phyloP scores from a whole-genome alignment of 306 rosid species.

The Cyamopsis tetragonoloba region DNA sequence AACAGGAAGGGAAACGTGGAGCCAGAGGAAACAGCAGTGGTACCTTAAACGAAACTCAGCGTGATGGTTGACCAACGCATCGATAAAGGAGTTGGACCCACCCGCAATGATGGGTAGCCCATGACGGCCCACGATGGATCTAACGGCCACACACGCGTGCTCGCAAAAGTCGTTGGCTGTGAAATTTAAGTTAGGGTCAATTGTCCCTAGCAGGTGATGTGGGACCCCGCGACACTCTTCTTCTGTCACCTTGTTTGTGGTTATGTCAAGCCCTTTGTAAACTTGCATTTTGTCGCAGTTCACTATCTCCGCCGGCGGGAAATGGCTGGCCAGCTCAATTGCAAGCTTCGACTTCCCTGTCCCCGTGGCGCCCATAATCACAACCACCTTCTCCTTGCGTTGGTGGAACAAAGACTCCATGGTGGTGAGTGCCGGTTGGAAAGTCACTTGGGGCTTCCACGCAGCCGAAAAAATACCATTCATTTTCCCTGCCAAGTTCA shows the following conservation, averaged over 20 bases:
- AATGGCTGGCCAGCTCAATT: conserved; percentile 54
- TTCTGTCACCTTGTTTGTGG: conserved; percentile 62
- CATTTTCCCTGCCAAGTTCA: conserved; percentile 42
- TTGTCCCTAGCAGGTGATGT: conserved; percentile 53
- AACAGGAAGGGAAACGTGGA: conserved; percentile 23
- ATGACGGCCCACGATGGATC: conserved; percentile 18
- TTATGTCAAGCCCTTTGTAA: conserved; percentile 54
- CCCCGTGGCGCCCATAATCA: conserved; percentile 79
- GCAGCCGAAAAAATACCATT: conserved; percentile 13
- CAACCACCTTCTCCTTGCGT: conserved; percentile 54
- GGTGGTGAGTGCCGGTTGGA: conserved; percentile 34
- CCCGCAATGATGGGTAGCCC: conserved; percentile 45
- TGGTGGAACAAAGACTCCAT: conserved; percentile 37
- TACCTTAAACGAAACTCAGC: conserved; percentile 15
- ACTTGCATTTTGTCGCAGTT: conserved; percentile 85
- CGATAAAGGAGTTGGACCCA: conserved; percentile 46
- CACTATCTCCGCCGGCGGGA: conserved; percentile 49
- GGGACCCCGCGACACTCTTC: conserved; percentile 63
- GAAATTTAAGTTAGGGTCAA: conserved; percentile 13
- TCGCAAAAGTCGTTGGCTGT: conserved; percentile 21
- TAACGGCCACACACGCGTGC: conserved; percentile 27
- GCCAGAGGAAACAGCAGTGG: conserved; percentile 43
- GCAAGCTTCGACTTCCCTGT: conserved; percentile 73
- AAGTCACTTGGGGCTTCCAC: conserved; percentile 45
- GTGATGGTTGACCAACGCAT: conserved; percentile 35